phyloP scores from a whole-genome alignment of 768 basidiomycete species.

The Saitozyma podzolica region DNA sequence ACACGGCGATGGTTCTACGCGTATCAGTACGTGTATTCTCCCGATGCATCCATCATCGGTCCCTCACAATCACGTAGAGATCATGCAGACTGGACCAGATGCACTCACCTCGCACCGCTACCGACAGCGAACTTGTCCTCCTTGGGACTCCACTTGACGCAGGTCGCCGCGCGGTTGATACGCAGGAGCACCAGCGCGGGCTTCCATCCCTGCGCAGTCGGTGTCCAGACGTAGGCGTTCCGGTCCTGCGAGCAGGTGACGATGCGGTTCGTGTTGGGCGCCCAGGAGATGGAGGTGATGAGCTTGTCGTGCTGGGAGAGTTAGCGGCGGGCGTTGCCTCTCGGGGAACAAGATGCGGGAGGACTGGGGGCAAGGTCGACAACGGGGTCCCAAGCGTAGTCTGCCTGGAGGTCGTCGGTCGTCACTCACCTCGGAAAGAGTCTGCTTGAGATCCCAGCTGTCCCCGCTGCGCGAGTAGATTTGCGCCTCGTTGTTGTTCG shows the following conservation, averaged over 20 bases:
- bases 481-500: constrained; percentile 85
- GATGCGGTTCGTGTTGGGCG: constrained; percentile 91
- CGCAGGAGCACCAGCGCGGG: constrained; percentile 93
- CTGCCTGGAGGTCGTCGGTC: neutral
- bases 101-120: constrained; percentile 78
- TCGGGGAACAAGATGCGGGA: too few species aligned
- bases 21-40: constrained; percentile 3
- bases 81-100: constrained; percentile 4
- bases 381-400: too few species aligned
- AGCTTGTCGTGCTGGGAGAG: constrained; percentile 94
- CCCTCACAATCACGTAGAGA: neutral
- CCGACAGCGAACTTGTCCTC: constrained; percentile 99
- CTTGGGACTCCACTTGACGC: constrained; percentile 92
- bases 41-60: neutral
- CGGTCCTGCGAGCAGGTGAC: constrained; percentile 99
- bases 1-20: constrained; percentile 83
- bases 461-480: constrained; percentile 62
- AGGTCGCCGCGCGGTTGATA: constrained; percentile 93
- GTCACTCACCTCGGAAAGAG: constrained; percentile 73
- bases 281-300: constrained; percentile 99
- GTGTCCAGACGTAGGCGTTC: constrained; percentile 97
- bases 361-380: too few species aligned
- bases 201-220: constrained; percentile 88
- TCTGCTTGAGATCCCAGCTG: constrained; percentile 60
- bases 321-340: too few species aligned